These are phyloP conservation scores for Beauveria scarabaeidicola DNA, from an alignment of 2,329 filamentous ascomycete species.

Conservation along the genomic window DNA sequence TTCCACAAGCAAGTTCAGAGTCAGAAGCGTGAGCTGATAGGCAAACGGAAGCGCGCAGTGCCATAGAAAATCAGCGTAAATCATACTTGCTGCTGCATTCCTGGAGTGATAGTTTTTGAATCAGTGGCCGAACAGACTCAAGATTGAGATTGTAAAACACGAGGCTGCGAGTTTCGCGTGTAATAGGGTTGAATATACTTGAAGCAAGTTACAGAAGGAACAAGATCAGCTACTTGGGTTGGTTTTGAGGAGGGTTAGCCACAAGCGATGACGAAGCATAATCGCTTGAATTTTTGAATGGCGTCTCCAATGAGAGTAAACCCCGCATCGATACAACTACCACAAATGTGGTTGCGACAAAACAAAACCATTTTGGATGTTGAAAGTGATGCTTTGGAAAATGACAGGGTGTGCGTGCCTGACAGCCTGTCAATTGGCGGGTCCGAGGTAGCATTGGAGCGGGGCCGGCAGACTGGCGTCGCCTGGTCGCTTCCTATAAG, in stretches of 20 bases:
- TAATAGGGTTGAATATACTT: background rate
- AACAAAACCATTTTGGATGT: background rate
- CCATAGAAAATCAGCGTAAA: background rate
- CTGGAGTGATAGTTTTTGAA: background rate
- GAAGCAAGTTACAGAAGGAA: background rate
- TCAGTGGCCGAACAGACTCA: background rate
- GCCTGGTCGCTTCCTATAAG: background rate
- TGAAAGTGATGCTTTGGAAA: background rate
- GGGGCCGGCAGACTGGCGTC: background rate
- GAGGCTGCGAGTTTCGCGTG: background rate
- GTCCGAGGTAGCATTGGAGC: background rate
- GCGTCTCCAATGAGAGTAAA: background rate
- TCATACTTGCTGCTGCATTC: conserved; percentile 2
- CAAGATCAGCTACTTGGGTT: background rate
- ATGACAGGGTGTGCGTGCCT: background rate
- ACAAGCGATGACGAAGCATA: background rate
- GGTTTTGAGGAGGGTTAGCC: background rate
- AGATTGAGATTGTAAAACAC: background rate
- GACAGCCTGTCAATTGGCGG: background rate
- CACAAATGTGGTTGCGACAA: background rate
- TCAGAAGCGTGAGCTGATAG: background rate
- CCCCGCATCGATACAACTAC: background rate
- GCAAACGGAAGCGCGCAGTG: background rate
- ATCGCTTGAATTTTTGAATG: background rate
- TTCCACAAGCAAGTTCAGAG: background rate